Base-by-base conservation (phyloP, 75 land plant genomes). In the Isoetes taiwanensis region DNA sequence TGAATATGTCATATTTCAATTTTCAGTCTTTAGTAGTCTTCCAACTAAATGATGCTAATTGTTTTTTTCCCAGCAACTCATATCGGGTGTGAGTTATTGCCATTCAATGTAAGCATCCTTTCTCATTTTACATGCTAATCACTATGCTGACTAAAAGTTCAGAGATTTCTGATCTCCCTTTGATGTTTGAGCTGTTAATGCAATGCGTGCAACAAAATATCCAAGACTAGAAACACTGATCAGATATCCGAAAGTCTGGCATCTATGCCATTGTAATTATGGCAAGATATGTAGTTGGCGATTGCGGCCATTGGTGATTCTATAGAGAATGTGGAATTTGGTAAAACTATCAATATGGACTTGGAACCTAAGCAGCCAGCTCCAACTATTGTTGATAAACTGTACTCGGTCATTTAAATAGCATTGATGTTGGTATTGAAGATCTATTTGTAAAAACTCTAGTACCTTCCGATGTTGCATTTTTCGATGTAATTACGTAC, bases 281-380 rank as follows among this genome's bases (percentile, higher is more conserved):
- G 52, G 3, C 43, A 85, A 32, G 81, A n/a, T n/a, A n/a, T n/a
- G n/a, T n/a, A n/a, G n/a, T n/a, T n/a, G n/a, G n/a, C n/a, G n/a
- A n/a, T n/a, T n/a, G n/a, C n/a, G n/a, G n/a, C n/a, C n/a, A n/a
- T n/a, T n/a, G n/a, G 14, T 37, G 39, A 37, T 9, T 14, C 39
- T 9, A 14, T 9, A 37, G 39, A 37, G 39, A 37, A 14, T 14
- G 39, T 9, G 14, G 25, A 46, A n/a, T 46, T 8, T 16, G 19
- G 6, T 23, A 46, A 46, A n/a, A 4, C 23, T 16, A n/a, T 46
- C 8, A 46, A 6, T 6, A 46, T 46, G 5, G 50, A 86, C 35
- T 69, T 91, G 64, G 93, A 86, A 41, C 97, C 97, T 14, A 64
- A 58, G 40, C 89, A 91, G 42, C 97, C 97, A 34, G 78, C 79